Base-by-base conservation (phyloP, 2,329 filamentous ascomycete species). In the Penicillium sp. region DNA sequence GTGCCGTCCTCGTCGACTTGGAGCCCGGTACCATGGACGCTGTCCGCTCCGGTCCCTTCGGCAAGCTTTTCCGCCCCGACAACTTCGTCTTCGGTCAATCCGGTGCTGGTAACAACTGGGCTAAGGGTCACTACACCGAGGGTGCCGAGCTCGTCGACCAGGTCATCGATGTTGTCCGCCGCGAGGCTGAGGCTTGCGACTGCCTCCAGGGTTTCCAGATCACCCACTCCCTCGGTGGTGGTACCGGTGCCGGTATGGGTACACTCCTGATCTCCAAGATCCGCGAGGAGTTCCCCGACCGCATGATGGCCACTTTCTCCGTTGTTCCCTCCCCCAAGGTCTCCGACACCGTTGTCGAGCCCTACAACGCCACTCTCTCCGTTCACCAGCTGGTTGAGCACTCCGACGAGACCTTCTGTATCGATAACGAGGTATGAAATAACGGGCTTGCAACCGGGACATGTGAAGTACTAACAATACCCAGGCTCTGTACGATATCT, bases 201-300 rank as follows among this genome's bases (percentile, higher is more conserved):
- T 97, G 91, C 86, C 92, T 99, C 63, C 94, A 99, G 83, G 94
- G 94, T 78, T 99, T 99, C 89, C 94, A 99, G 85, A 97, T 99
- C 83, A 99, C 94, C 76, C 94, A 99, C 89, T 97, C 94, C 50
- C 92, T 97, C 64, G 94, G 94, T 88, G 94, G 94, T 89, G 94
- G 94, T 88, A 99, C 94, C 72, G 94, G 94, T 92, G 93, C 94
- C 71, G 94, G 94, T 89, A 99, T 99, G 94, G 94, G 94, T 83
- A 99, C 94, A 58, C 87, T 99, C 73, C 82, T 99, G 77, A 97
- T 97, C 86, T 97, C 92, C 83, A 99, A 99, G 90, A 97, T 97
- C 79, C 94, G 94, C 72, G 94, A 99, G 84, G 94, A 97, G 83
- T 97, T 97, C 84, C 94, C 94, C 75, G 94, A 99, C 85, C 91